Evolutionary conservation across 768 basidiomycete genomes (phyloP).

Genomic region (Pulveroboletus sp.): DNA sequence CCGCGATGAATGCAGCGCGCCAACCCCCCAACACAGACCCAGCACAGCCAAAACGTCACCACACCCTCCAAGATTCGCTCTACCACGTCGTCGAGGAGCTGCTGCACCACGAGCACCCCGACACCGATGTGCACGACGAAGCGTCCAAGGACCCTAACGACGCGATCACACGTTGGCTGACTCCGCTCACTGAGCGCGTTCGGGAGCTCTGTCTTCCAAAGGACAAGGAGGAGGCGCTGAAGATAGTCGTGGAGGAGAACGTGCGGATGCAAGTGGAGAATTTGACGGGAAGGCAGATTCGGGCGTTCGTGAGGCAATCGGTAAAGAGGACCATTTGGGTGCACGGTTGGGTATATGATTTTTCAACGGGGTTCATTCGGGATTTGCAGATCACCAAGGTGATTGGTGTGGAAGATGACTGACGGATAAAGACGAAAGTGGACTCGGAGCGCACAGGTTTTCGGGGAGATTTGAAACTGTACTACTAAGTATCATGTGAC

Average conservation of each 20-base stretch:
- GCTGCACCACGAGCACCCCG: constrained; percentile 13
- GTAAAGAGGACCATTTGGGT: constrained; percentile 44
- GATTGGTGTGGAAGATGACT: too few species aligned
- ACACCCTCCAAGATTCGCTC: constrained; percentile 15
- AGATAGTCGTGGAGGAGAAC: constrained; percentile 50
- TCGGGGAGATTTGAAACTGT: too few species aligned
- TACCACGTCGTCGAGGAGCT: constrained; percentile 6
- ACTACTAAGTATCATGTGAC: too few species aligned
- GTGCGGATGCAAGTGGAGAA: constrained; percentile 54
- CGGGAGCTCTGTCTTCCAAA: constrained; percentile 36
- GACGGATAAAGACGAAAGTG: too few species aligned
- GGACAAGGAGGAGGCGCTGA: constrained; percentile 28
- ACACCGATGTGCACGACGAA: constrained; percentile 3
- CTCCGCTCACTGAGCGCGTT: constrained; percentile 58
- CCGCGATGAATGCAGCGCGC: constrained; percentile 23
- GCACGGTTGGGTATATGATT: constrained; percentile 74
- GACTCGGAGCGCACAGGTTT: too few species aligned
- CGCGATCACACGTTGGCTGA: constrained; percentile 70
- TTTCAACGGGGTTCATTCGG: constrained; percentile 53
- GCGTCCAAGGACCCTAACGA: constrained; percentile 33
- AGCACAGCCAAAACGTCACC: constrained; percentile 2
- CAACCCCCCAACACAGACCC: constrained; percentile 1
- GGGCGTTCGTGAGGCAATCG: constrained; percentile 40
- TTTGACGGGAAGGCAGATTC: constrained; percentile 21
- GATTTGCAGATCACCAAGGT: constrained; percentile 53